Base-by-base conservation (phyloP, 306 rosid genomes). In the Dryas alaskensis region DNA sequence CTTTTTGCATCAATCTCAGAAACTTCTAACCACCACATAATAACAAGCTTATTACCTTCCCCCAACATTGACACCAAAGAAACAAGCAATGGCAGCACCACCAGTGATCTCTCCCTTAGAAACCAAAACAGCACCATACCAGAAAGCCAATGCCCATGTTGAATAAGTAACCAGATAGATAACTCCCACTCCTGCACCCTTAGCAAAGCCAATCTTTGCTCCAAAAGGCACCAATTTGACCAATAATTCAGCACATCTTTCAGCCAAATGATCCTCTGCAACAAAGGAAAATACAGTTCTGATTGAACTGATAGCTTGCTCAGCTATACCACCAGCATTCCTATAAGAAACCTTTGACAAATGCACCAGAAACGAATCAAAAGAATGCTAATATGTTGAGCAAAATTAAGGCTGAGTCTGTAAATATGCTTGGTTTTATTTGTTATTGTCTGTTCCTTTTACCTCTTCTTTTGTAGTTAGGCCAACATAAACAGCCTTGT, bases 141-240 rank as follows among this genome's bases (percentile, higher is more conserved):
- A 93, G 79, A 93, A 93, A 71, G 96, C 97, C 83, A 91, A 83
- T 3, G 98, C 98, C 96, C 97, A 89, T 31, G 94, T 93, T 69
- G 97, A 82, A 79, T 91, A 93, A 22, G 92, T 83, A 63, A 93
- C 92, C 59, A 93, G 73, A 80, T 91, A 91, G 47, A 91, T 93
- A 53, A 91, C 78, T 40, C 98, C 98, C 73, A 91, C 80, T 46
- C 98, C 98, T 27, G 80, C 92, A 80, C 97, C 97, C 69, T 91
- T 91, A 6, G 96, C 89, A 81, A 93, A 93, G 19, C 98, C 96
- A 70, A 89, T 27, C 81, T 69, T 91, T 69, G 79, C 87, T 19
- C 98, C 98, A 52, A 83, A 70, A 8, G 94, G 98, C 45, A 85
- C 79, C 78, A 92, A 91, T 55, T 83, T 84, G 71, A 61, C 73